These are phyloP conservation scores for Elsinoe necatrix DNA, from an alignment of 2,329 filamentous ascomycete genomes.

Conservation along the genomic window DNA sequence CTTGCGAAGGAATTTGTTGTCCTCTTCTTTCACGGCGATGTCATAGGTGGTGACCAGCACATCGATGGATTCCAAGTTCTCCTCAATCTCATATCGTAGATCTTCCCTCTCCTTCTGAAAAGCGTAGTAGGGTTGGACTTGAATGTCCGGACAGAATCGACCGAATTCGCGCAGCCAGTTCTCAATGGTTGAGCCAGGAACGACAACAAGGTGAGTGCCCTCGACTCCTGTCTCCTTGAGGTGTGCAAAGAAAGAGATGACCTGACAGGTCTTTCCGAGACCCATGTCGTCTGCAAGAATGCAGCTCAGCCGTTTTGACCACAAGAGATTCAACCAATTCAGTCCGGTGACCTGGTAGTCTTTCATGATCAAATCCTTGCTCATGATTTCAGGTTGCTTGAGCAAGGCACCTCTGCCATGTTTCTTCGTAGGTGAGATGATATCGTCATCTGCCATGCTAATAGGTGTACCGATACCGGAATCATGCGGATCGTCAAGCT, in stretches of 20 bases:
- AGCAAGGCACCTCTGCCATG: slow-evolving; percentile 40
- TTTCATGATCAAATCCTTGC: slow-evolving; percentile 68
- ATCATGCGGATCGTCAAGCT: slow-evolving; percentile 48
- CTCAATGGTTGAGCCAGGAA: slow-evolving; percentile 85
- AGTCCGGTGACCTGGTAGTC: slow-evolving; percentile 90
- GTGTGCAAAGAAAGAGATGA: slow-evolving; percentile 84
- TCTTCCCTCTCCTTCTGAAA: slow-evolving; percentile 57
- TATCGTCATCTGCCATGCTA: slow-evolving; percentile 30
- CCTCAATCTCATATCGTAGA: slow-evolving; percentile 58
- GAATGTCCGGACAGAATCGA: slow-evolving; percentile 70
- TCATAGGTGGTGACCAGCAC: slow-evolving; percentile 67
- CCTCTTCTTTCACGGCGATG: slow-evolving; percentile 50
- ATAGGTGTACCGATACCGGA: slow-evolving; percentile 59
- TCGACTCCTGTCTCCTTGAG: slow-evolving; percentile 59
- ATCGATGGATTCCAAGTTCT: slow-evolving; percentile 57
- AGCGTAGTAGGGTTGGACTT: slow-evolving; percentile 66
- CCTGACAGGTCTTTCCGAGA: slow-evolving; percentile 87
- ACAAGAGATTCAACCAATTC: slow-evolving; percentile 87
- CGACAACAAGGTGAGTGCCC: slow-evolving; percentile 77
- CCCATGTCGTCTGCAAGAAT: slow-evolving; percentile 98
- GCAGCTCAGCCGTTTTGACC: slow-evolving; percentile 68
- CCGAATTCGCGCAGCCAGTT: slow-evolving; percentile 93
- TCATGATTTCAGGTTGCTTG: slow-evolving; percentile 70
- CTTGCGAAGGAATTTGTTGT: slow-evolving; percentile 54
- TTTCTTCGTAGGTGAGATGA: slow-evolving; percentile 38